phyloP scores from a whole-genome alignment of 306 rosid species.

The Dryas alaskensis region DNA sequence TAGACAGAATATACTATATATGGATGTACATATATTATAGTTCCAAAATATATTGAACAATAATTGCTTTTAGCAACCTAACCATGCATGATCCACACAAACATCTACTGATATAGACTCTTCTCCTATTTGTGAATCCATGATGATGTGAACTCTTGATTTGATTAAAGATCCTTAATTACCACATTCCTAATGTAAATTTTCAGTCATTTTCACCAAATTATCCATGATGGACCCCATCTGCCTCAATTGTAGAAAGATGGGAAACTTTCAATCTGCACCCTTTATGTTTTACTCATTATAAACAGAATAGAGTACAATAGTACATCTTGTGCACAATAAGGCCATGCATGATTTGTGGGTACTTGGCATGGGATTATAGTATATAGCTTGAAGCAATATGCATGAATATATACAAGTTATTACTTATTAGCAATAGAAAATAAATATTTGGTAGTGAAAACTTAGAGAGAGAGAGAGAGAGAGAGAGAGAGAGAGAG shows the following conservation, averaged over 20 bases:
- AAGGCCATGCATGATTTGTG: too few species aligned
- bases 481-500: background rate
- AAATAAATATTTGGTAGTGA: too few species aligned
- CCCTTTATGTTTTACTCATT: constrained; percentile 19
- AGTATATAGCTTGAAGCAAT: too few species aligned
- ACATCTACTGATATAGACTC: background rate
- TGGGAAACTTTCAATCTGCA: constrained; percentile 26
- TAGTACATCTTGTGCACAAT: background rate
- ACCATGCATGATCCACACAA: background rate
- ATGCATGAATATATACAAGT: too few species aligned
- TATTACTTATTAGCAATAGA: too few species aligned
- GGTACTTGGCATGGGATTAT: background rate
- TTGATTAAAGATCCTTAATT: background rate
- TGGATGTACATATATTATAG: background rate
- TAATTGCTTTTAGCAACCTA: background rate
- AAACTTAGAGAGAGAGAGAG: background rate
- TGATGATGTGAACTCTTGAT: background rate
- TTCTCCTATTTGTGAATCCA: constrained; percentile 19
- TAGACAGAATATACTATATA: too few species aligned
- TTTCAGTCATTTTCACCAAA: constrained; percentile 18
- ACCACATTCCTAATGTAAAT: constrained; percentile 3
- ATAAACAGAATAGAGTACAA: constrained; percentile 2
- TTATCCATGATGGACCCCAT: constrained; percentile 31
- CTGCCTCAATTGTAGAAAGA: constrained; percentile 26
- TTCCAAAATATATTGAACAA: background rate